Conservation (phyloP, 2,329 filamentous ascomycete species). For the Cephalotrichum gorgonifer region DNA sequence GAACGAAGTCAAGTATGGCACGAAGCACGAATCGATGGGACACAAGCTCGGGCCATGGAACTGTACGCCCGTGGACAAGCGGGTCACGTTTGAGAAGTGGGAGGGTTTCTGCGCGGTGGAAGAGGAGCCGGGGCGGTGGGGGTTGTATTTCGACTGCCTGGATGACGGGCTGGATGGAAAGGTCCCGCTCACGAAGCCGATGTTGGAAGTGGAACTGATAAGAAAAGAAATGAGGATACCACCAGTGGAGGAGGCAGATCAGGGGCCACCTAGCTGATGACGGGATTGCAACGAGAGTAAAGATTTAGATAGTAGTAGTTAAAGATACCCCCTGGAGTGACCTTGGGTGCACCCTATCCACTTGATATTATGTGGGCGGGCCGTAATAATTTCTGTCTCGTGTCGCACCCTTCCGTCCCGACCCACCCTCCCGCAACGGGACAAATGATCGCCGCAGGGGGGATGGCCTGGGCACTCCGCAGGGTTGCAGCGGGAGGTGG, state of each 20-base stretch:
- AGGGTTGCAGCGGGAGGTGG: no score
- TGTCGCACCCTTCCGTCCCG: no score
- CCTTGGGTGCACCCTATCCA: no score
- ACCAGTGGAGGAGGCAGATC: neutral
- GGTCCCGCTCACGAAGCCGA: slow-evolving; percentile 31
- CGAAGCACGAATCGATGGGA: slow-evolving; percentile 28
- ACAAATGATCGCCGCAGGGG: no score
- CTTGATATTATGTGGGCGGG: no score
- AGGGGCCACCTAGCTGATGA: no score
- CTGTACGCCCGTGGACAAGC: slow-evolving; percentile 39
- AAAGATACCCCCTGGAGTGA: no score
- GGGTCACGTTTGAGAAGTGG: slow-evolving; percentile 37
- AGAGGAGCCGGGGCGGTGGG: slow-evolving; percentile 28
- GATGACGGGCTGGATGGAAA: slow-evolving; percentile 33
- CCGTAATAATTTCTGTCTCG: no score
- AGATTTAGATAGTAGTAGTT: no score
- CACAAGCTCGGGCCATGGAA: slow-evolving; percentile 37
- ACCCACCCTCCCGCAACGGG: no score
- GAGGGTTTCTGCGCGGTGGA: slow-evolving; percentile 38
- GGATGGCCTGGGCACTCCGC: no score
- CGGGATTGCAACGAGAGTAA: no score
- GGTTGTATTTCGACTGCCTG: slow-evolving; percentile 35
- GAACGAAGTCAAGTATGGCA: slow-evolving; percentile 35
- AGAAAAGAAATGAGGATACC: slow-evolving; percentile 28
- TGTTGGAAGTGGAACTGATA: slow-evolving; percentile 45